Evolutionary conservation across 140 eudicot species (phyloP), one percentile per base, ranked within the genome.

Genomic region (Flaveria floridana): DNA sequence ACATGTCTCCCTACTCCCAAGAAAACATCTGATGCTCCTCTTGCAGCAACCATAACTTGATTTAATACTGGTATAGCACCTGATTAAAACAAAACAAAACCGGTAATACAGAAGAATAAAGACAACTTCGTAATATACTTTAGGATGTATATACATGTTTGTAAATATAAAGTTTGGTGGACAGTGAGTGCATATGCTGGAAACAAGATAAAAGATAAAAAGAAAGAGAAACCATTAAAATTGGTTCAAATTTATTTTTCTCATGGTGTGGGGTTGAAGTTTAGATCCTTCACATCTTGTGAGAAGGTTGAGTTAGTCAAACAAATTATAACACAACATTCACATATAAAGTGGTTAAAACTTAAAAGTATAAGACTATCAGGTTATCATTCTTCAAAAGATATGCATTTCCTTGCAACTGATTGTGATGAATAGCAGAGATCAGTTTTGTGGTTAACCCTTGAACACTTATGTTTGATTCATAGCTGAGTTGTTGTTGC

Each of bases 1-100:
- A 87, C 96, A 71, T 87, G 95, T 76, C 96, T 79, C 65, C 86
- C 88, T 71, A 85, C 89, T 41, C 96, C 95, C 12, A 96, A 94
- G 75, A 90, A 82, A 15, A 85, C 90, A 79, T 94, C 89, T 16
- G 96, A 78, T 71, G 96, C 97, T 69, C 97, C 97, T 78, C 91
- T 85, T 51, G 99, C 79, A 23, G 96, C 99, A 85, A 70, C 80
- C 91, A 86, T 94, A 56, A 88, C 91, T 79, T 86, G 83, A 69
- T 76, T 85, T 71, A 94, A 76, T 25, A 87, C 75, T 23, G 99
- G 95, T 80, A 88, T 78, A 65, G 96, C 91, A 79, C 97, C 99
- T 90, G 78, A 39, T 15, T 28, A 48, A 63, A 26, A 7, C 28
- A 42, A 21, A 59, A 18, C 56, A 75, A 44, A 15, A 66, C 34